Base-by-base conservation (phyloP, 768 basidiomycete genomes). In the Lactifluus volemus region DNA sequence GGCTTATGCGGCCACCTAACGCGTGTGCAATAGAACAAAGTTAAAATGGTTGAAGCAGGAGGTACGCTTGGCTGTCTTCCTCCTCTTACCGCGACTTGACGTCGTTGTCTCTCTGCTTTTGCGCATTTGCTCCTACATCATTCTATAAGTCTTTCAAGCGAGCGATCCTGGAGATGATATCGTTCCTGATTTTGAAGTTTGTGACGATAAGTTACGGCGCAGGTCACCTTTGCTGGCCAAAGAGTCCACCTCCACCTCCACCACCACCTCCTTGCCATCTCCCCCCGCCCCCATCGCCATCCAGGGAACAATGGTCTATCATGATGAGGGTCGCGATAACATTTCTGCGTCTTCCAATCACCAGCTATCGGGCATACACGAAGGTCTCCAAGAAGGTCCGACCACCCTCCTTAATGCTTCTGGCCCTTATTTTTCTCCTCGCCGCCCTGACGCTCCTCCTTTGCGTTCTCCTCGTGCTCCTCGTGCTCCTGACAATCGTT, bases 101-200 rank as follows among this genome's bases (percentile, higher is more conserved):
- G 61, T 63, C 57, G 61, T 49, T 29, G 14, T 58, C 29, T 9
- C 45, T 39, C 29, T 21, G 11, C 44, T 60, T 51, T 32, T 57
- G 19, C 45, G 4, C 34, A 29, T 55, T 48, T 32, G 12, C 61
- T 14, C 45, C n/a, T 9, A n/a, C n/a, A 49, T 29, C 11, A 55
- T 38, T n/a, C 38, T 14, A 42, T n/a, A 45, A 65, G 64, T 65
- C 1, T 55, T 59, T 45, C 47, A 66, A 51, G 30, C 58, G 25
- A 65, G 64, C 30, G 65, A 66, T 53, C 65, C 59, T 42, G 55
- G 63, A 55, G 65, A 66, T 59, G 65, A 65, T 47, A 42, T 51
- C 52, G 42, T 50, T 66, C 53, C 59, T 44, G 7, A 53, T 64
- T 48, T 44, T 58, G 39, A 52, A 51, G 42, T 53, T 60, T 44